Percentiles rank a stretch among this genome's conserved stretches.
Evolutionary conservation across 1,284 basidiomycete genomes (phyloP).

Genomic region (Pascua sp.): DNA sequence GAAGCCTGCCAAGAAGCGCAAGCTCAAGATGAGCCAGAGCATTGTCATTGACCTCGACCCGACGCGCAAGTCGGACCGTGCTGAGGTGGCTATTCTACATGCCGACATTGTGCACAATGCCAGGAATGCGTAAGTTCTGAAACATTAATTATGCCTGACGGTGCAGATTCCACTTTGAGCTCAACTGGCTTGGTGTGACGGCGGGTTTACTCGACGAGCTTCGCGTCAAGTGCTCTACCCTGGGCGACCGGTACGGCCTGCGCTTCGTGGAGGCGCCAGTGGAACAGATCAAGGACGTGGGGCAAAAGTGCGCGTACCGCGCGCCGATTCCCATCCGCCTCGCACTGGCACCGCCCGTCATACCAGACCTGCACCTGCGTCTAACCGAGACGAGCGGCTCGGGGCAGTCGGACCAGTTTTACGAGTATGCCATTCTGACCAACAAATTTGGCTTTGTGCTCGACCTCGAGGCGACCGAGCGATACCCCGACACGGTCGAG

Average conservation of each 20-base stretch:
- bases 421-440: slow-evolving; percentile 73
- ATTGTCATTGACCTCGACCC: slow-evolving; percentile 84
- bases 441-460: slow-evolving; percentile 73
- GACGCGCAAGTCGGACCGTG: slow-evolving; percentile 73
- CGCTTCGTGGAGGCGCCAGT: slow-evolving; percentile 90
- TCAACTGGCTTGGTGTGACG: slow-evolving; percentile 95
- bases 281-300: slow-evolving; percentile 74
- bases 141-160: slow-evolving; percentile 1
- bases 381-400: slow-evolving; percentile 52
- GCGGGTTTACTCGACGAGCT: slow-evolving; percentile 93
- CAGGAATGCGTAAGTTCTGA: slow-evolving; percentile 59
- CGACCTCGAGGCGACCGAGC: slow-evolving; percentile 73
- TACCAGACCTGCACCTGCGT: slow-evolving; percentile 65
- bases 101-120: slow-evolving; percentile 91
- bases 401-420: slow-evolving; percentile 64
- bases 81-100: slow-evolving; percentile 81
- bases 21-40: slow-evolving; percentile 73
- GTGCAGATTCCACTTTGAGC: slow-evolving; percentile 76
- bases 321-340: slow-evolving; percentile 77
- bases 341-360: slow-evolving; percentile 65
- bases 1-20: slow-evolving; percentile 56
- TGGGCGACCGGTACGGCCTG: slow-evolving; percentile 85
- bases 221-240: slow-evolving; percentile 75
- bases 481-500: slow-evolving; percentile 74
- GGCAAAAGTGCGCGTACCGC: slow-evolving; percentile 78